Evolutionary conservation across 306 rosid genomes (phyloP).

Genomic region (Cicer chorassanicum): DNA sequence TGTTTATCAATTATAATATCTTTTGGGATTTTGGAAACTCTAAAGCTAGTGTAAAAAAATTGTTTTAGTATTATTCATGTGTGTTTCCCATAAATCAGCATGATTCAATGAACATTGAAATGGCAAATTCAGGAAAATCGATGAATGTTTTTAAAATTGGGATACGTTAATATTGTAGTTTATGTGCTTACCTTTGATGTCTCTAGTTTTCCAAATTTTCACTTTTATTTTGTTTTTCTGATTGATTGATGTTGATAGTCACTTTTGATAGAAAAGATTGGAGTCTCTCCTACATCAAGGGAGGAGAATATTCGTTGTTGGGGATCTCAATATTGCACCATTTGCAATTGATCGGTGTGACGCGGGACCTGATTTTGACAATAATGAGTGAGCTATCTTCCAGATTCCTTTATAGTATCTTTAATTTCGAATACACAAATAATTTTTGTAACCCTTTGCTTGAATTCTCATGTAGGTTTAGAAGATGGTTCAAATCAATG

Average conservation of each 20-base stretch:
- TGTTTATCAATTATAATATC: conserved; percentile 8
- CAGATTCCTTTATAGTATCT: conserved; percentile 40
- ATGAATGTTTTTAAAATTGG: neutral
- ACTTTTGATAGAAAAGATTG: conserved; percentile 81
- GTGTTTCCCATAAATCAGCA: conserved; percentile 18
- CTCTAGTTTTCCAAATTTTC: conserved; percentile 33
- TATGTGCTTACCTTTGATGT: conserved; percentile 22
- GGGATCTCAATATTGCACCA: conserved; percentile 98
- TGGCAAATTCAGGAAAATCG: conserved; percentile 4
- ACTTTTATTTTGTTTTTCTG: conserved; percentile 32
- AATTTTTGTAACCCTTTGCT: conserved; percentile 20
- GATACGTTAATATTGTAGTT: conserved; percentile 13
- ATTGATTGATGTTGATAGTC: conserved; percentile 48
- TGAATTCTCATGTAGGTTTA: conserved; percentile 62
- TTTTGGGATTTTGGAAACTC: conserved; percentile 31
- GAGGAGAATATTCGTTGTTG: conserved; percentile 82
- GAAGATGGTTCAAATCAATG: conserved; percentile 88
- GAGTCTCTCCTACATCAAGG: conserved; percentile 72
- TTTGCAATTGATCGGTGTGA: conserved; percentile 82
- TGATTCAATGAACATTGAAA: conserved; percentile 11
- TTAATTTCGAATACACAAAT: conserved; percentile 15
- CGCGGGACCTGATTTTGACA: conserved; percentile 92
- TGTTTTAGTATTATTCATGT: neutral
- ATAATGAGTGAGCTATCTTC: conserved; percentile 64
- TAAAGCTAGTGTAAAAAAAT: neutral